Evolutionary conservation across 2,329 filamentous ascomycete genomes (phyloP), one percentile per base, ranked within the genome.

Genomic region (Penicillium hordei): DNA sequence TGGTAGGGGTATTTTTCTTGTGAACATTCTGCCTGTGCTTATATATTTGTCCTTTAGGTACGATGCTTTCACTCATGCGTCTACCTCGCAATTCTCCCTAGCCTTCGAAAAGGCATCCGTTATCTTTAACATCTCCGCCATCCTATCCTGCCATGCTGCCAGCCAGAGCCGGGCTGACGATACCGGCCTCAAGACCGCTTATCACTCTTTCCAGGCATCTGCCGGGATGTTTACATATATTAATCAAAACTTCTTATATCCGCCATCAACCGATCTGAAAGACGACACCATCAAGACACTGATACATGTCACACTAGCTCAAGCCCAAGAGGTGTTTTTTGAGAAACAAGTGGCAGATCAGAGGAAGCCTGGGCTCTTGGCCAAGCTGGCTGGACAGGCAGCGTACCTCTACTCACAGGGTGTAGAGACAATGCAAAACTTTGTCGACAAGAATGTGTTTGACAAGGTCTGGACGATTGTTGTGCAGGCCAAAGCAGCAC

Each of bases 171-270:
- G 94, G 49, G 89, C 90, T 63, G 93, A 97, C 72, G 94, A 99
- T 71, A 84, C 89, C 6, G 93, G 93, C 34, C 84, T 97, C 72
- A 99, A 99, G 79, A 93, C 92, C 15, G 91, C 94, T 19, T 99
- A 97, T 73, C 93, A 99, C 76, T 97, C 93, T 21, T 97, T 97
- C 79, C 94, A 99, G 76, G 94, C 94, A 40, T 93, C 93, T 8
- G 94, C 94, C 10, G 94, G 94, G 79, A 99, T 99, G 94, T 99
- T 97, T 76, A 97, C 93, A 52, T 99, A 99, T 71, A 99, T 99
- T 79, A 99, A 99, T 76, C 94, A 99, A 78, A 99, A 99, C 78
- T 99, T 99, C 73, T 81, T 99, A 36, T 94, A 99, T 70, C 94
- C 94, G 1, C 94, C 95, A 0, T 97, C 93, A 9, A 93, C 91